A percentile compares a stretch with the other conserved stretches of the same genome.
Evolutionary conservation across 1,284 basidiomycete genomes (phyloP).

Genomic region (Heliocybe sulcata): DNA sequence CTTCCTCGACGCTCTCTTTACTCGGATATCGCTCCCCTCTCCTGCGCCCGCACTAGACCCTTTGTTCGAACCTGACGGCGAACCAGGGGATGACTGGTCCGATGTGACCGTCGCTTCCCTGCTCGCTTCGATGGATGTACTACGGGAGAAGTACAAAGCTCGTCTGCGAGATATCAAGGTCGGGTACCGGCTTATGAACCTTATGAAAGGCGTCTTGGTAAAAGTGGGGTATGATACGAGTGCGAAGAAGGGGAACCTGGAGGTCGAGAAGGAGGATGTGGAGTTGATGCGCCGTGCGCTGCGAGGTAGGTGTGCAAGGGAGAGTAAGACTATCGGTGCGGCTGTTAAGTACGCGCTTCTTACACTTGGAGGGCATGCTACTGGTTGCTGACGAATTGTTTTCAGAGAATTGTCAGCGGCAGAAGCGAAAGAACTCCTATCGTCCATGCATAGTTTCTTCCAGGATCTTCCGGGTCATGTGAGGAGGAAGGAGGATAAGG

Average conservation of each 20-base stretch:
- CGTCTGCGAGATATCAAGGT: conserved; percentile 31
- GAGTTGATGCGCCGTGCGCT: conserved; percentile 30
- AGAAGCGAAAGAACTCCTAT: conserved; percentile 32
- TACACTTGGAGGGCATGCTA: not conserved
- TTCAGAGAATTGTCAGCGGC: conserved; percentile 37
- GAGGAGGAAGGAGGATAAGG: not conserved
- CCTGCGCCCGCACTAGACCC: conserved; percentile 3
- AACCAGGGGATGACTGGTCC: not conserved
- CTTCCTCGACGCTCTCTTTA: conserved; percentile 35
- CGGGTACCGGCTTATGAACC: conserved; percentile 37
- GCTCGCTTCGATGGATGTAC: conserved; percentile 26
- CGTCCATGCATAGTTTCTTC: conserved; percentile 32
- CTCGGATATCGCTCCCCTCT: conserved; percentile 22
- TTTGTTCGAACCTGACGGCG: not conserved
- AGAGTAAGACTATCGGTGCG: conserved; percentile 34
- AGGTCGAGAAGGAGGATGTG: conserved; percentile 11
- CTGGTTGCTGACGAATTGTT: not conserved
- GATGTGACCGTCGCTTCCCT: conserved; percentile 14
- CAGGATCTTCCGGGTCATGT: conserved; percentile 16
- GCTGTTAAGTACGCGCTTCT: conserved; percentile 35
- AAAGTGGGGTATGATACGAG: conserved; percentile 29
- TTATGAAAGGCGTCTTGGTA: conserved; percentile 34
- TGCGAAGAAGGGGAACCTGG: conserved; percentile 14
- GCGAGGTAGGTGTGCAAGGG: conserved; percentile 31
- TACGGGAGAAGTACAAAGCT: conserved; percentile 28